These are phyloP conservation scores for Suillus variegatus DNA, from an alignment of 768 basidiomycete species.

Conservation along the genomic window DNA sequence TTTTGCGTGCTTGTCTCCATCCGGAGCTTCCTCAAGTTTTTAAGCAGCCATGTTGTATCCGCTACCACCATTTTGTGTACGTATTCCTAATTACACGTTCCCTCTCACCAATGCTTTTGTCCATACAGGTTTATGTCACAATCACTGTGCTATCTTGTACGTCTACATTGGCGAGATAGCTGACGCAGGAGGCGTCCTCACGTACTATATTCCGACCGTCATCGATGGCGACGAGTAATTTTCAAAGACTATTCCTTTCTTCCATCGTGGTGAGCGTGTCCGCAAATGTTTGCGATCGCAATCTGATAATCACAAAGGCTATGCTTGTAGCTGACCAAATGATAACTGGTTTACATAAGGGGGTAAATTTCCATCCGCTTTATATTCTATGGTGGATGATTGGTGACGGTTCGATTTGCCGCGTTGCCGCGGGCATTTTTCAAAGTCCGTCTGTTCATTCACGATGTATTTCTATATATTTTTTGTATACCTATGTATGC, in stretches of 20 bases:
- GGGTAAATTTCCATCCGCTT: background rate
- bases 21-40: slow-evolving; percentile 77
- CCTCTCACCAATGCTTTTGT: background rate
- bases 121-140: slow-evolving; percentile 70
- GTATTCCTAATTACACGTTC: slow-evolving; percentile 27
- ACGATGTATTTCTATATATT: too few relatives aligned
- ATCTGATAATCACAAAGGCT: background rate
- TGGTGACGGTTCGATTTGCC: too few relatives aligned
- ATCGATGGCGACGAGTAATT: slow-evolving; percentile 50
- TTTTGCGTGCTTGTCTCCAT: slow-evolving; percentile 71
- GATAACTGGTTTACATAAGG: background rate
- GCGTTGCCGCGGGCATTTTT: too few relatives aligned
- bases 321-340: background rate
- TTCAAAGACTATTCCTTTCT: background rate
- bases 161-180: slow-evolving; percentile 84
- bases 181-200: slow-evolving; percentile 81
- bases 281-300: background rate
- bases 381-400: too few relatives aligned
- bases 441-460: too few relatives aligned
- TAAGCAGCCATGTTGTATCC: slow-evolving; percentile 78
- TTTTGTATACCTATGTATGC: too few relatives aligned
- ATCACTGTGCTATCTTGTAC: slow-evolving; percentile 84
- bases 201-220: slow-evolving; percentile 84
- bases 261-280: background rate
- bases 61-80: slow-evolving; percentile 84